Evolutionary conservation across 768 basidiomycete species (phyloP), one percentile per base, ranked within the genome.

Genomic region (Tubosaeta brunneosetosa): DNA sequence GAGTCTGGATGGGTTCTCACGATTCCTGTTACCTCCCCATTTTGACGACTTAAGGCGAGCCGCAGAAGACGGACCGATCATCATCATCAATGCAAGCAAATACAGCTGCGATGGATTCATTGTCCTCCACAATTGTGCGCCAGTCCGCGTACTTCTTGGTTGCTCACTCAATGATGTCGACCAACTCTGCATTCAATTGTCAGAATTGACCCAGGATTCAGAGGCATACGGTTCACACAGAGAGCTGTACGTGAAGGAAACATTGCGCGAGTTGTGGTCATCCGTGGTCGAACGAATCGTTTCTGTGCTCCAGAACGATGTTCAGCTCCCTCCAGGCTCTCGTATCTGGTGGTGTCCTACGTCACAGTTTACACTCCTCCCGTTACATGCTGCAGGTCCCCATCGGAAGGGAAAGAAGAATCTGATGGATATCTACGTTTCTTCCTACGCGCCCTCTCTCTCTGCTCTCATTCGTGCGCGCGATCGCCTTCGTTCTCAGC

Each of bases 291-390:
- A 49, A 16, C 48, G 37, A 12, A 42, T 49, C 19, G 40, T 25
- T 7, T 1, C 4, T 3, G 41, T 26, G 1, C 22, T 49, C 6
- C 37, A 32, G 4, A 22, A 41, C 12, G 27, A 49, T 2, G 13
- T 49, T 32, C 27, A 49, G 16, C 38, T 49, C 0, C 48, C 48
- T 1, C 12, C 7, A 6, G 37, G 38, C 40, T 49, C 48, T 3
- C 48, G 48, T 2, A 32, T 49, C 27, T 49, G 48, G 48, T 49
- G 48, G 48, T 49, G 48, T 10, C 48, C 48, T 2, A 32, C 48
- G 27, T 38, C 48, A 12, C 31, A 19, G 9, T 49, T 49, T 29
- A 41, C 48, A n/a, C 4, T 3, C 2, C 19, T 40, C 19, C 40
- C 40, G 3, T 6, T 41, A 17, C 40, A 41, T 41, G 40, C 19